Evolutionary conservation across 495 filamentous ascomycete genomes (phyloP), one percentile per base, ranked within the genome.

Genomic region (Penicillium turbatum): DNA sequence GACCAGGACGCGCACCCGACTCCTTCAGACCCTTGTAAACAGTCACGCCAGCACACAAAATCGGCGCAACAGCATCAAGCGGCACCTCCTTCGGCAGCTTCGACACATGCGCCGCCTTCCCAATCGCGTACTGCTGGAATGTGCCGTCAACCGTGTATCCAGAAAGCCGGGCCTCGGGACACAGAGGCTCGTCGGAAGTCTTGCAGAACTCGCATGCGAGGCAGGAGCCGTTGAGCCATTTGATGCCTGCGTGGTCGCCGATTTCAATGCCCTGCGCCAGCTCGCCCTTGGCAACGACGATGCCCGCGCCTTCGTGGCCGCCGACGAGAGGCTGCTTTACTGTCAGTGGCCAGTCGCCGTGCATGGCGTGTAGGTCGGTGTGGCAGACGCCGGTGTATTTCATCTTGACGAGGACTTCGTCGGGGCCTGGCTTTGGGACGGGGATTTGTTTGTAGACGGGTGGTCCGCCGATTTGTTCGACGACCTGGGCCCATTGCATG

Each of bases 371-470:
- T 19, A 90, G 73, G 54, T 90, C 87, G 0, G 92, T 95, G 76
- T 95, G 90, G 78, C 92, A 96, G 53, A 97, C 91, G 65, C 92
- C 92, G 6, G 88, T 86, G 80, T 86, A 97, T 69, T 89, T 89
- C 76, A 97, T 85, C 73, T 95, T 90, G 69, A 97, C 74, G 35
- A 96, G 82, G 57, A 97, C 86, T 70, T 97, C 87, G 72, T 95
- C 90, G 2, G 91, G 83, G 4, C 83, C 86, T 4, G 92, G 91
- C 61, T 82, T 80, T 44, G 79, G 79, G 42, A 95, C 89, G 56
- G 83, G 82, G 64, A 95, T 90, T 69, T 88, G 78, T 71, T 95
- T 95, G 82, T 86, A 91, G 45, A 83, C 67, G 48, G 85, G 75
- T 9, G 86, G 87, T 15, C 84, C 86, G 55, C 88, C 88, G 29